Evolutionary conservation across 2,329 filamentous ascomycete species (phyloP), one percentile per base, ranked within the genome.

Genomic region (Fusarium citri): DNA sequence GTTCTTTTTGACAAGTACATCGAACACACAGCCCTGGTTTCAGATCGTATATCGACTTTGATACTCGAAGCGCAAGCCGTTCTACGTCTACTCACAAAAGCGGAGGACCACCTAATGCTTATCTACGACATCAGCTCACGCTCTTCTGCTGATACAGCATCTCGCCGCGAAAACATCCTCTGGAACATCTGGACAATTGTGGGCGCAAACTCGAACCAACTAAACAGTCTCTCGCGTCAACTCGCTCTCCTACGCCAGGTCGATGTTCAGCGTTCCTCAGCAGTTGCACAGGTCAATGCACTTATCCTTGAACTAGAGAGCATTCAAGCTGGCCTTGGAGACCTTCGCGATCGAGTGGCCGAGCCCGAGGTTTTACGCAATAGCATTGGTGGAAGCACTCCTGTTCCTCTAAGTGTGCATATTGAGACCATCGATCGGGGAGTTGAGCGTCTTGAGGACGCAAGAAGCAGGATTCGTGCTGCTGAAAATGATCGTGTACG

Each of bases 361-460:
- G 85, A 87, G 59, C 91, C 92, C 0, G 89, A 89, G 68, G 78
- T 91, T 12, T 73, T 89, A 14, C 85, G 85, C 3, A 85, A 83
- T 26, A 81, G 81, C 10, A 73, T 74, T 22, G 77, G 59, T 18
- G 59, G 64, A 2, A 30, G 73, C 6, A 62, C 66, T 2, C 62
- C 64, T 14, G 83, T 93, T 12, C 91, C 92, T 5, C 81, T 96
- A 7, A 86, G 86, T 53, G 89, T 93, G 43, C 92, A 96, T 76
- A 89, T 96, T 42, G 89, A 93, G 71, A 90, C 89, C 59, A 94
- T 96, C 66, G 85, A 91, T 60, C 83, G 88, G 50, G 91, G 91
- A 0, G 88, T 94, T 2, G 91, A 94, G 78, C 84, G 93, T 67
- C 80, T 96, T 64, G 89, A 93, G 76, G 80, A 82, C 23, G 89